phyloP scores from a whole-genome alignment of 352 stramenopile genomes.

The Pythium aphanidermatum region DNA sequence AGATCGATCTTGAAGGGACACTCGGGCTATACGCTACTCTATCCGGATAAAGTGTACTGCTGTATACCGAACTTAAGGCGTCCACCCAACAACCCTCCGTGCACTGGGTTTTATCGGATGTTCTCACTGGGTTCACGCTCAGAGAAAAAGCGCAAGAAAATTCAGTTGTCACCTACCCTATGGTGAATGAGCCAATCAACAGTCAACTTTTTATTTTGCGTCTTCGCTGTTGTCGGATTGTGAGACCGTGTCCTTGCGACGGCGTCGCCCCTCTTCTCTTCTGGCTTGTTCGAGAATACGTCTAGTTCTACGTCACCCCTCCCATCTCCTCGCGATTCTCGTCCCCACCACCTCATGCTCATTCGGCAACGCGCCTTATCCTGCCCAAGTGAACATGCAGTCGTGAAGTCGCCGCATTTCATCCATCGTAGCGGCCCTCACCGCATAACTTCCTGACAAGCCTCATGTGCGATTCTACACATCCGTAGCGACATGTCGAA shows the following conservation, averaged over 20 bases:
- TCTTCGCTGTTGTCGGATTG: background rate
- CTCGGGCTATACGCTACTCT: too few species aligned
- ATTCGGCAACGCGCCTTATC: conserved; percentile 3
- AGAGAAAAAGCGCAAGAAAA: too few species aligned
- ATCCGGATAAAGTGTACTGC: too few species aligned
- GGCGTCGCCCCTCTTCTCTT: conserved; percentile 4
- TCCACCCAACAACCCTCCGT: too few species aligned
- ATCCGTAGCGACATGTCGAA: background rate
- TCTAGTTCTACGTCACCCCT: background rate
- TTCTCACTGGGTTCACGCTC: too few species aligned
- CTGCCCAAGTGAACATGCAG: background rate
- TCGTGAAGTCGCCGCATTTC: too few species aligned
- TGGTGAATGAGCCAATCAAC: too few species aligned
- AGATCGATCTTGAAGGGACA: too few species aligned
- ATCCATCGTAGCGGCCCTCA: background rate
- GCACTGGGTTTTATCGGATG: too few species aligned
- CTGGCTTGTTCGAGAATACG: background rate
- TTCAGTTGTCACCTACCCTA: too few species aligned
- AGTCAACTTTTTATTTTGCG: too few species aligned
- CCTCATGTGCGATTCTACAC: background rate
- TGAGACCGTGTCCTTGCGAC: background rate
- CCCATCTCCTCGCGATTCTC: background rate
- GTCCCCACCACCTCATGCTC: background rate
- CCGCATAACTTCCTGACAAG: background rate
- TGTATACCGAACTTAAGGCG: too few species aligned